These are phyloP conservation scores for Fusarium subtropicale DNA, from an alignment of 2,329 filamentous ascomycete genomes.

Conservation along the genomic window DNA sequence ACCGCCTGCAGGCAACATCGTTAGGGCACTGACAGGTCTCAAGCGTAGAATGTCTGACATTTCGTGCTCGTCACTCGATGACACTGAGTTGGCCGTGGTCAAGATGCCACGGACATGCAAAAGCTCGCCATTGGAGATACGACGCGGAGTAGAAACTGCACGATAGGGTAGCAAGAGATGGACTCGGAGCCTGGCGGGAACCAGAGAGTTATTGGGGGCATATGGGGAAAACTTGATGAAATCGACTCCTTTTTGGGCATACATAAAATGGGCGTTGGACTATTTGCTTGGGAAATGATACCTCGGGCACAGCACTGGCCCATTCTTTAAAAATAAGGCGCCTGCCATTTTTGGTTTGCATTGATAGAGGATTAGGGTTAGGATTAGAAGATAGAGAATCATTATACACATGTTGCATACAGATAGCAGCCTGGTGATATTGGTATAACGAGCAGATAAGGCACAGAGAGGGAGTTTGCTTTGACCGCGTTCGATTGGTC, in stretches of 20 bases:
- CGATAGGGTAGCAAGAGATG: constrained; percentile 15
- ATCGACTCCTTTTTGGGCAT: constrained; percentile 31
- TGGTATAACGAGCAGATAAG: not conserved
- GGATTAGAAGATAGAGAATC: constrained; percentile 14
- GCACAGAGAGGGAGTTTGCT: not conserved
- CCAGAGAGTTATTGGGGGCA: not conserved
- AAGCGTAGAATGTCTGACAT: constrained; percentile 67
- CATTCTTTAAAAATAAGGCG: constrained; percentile 21
- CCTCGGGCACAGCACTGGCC: constrained; percentile 35
- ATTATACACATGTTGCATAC: not conserved
- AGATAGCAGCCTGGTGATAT: not conserved
- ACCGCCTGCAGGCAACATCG: constrained; percentile 39
- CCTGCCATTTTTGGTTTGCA: constrained; percentile 14
- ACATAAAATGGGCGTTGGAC: constrained; percentile 35
- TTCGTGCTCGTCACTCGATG: constrained; percentile 55
- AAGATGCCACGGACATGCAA: constrained; percentile 57
- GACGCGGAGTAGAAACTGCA: constrained; percentile 46
- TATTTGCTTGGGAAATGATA: constrained; percentile 31
- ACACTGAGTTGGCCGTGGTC: constrained; percentile 50
- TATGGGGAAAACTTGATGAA: constrained; percentile 18
- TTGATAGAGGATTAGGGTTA: constrained; percentile 30
- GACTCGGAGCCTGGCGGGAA: not conserved
- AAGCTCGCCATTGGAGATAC: constrained; percentile 55
- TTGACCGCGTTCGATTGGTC: not conserved
- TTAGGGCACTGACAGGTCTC: constrained; percentile 51